Conservation (phyloP, 2,329 filamentous ascomycete genomes). For the Fusarium sp. region DNA sequence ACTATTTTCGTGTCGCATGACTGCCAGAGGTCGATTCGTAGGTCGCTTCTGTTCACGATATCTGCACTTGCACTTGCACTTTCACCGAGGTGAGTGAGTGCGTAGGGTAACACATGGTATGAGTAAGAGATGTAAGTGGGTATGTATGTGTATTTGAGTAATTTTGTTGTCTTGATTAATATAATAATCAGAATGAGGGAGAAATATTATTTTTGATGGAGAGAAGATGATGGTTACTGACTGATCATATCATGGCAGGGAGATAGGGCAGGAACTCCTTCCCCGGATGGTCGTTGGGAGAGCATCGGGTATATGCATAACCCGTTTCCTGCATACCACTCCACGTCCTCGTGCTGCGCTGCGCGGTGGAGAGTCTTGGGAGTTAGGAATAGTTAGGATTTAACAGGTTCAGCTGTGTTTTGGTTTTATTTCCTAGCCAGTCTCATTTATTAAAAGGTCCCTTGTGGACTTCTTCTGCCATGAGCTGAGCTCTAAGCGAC, state of each 20-base stretch:
- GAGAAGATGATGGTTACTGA: background rate
- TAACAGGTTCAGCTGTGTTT: conserved; percentile 3
- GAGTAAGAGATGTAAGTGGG: background rate
- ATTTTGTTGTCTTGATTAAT: background rate
- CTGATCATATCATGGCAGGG: background rate
- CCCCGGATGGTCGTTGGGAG: background rate
- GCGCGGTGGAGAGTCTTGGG: conserved; percentile 10
- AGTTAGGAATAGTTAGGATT: conserved; percentile 41
- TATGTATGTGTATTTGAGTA: background rate
- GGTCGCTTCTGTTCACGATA: background rate
- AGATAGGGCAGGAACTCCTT: background rate
- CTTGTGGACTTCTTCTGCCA: conserved; percentile 37
- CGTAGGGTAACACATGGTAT: background rate
- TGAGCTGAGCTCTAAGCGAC: conserved; percentile 41
- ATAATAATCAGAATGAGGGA: background rate
- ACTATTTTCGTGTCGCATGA: background rate
- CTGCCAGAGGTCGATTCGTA: background rate
- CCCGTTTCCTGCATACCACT: conserved; percentile 28
- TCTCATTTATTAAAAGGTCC: conserved; percentile 29
- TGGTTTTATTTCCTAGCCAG: conserved; percentile 9
- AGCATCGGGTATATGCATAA: conserved; percentile 21
- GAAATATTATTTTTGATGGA: background rate
- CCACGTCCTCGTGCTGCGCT: conserved; percentile 14
- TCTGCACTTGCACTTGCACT: background rate
- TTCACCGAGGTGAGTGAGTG: background rate